Base-by-base conservation (phyloP, 2,329 filamentous ascomycete species). In the Myriosclerotinia curreyana region DNA sequence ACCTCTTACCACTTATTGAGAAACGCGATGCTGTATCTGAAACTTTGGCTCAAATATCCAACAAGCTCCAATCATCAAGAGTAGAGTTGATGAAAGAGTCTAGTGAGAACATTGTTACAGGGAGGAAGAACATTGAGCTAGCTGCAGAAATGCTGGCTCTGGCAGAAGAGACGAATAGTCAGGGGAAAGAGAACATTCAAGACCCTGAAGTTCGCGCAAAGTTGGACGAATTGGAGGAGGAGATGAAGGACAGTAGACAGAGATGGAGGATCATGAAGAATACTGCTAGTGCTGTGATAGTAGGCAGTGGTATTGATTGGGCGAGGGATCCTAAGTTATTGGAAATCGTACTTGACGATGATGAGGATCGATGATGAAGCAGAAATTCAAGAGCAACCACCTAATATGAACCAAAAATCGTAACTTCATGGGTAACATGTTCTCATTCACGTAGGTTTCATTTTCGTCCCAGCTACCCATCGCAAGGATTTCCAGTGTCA, bases 221-320 rank as follows among this genome's bases (percentile, higher is more conserved):
- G 73, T 79, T 92, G 34, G 77, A 82, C 44, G 77, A 77, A 58
- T 77, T 88, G 14, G 85, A 91, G 70, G 76, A 74, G 7, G 82
- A 86, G 49, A 77, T 90, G 65, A 86, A 82, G 70, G 78, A 79
- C 28, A 88, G 86, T 73, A 84, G 84, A 66, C 85, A 86, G 69
- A 83, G 83, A 71, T 91, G 87, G 86, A 85, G 86, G 71, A 86
- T 88, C 25, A 84, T 94, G 75, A 95, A 94, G 77, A 89, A 85
- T 31, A 85, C 92, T 50, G 82, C 89, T n/a, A 90, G 89, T 71
- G 91, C 89, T 22, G 82, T 92, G 63, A 83, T 96, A 54, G 90
- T 86, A 6, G 91, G 90, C 3, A 96, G 91, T 75, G 92, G 92
- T 54, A 80, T 95, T 62, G 87, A 96, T 72, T 96, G 92, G 92